These are phyloP conservation scores for Globisporangium emineosum DNA, from an alignment of 352 stramenopile genomes.

Conservation along the genomic window DNA sequence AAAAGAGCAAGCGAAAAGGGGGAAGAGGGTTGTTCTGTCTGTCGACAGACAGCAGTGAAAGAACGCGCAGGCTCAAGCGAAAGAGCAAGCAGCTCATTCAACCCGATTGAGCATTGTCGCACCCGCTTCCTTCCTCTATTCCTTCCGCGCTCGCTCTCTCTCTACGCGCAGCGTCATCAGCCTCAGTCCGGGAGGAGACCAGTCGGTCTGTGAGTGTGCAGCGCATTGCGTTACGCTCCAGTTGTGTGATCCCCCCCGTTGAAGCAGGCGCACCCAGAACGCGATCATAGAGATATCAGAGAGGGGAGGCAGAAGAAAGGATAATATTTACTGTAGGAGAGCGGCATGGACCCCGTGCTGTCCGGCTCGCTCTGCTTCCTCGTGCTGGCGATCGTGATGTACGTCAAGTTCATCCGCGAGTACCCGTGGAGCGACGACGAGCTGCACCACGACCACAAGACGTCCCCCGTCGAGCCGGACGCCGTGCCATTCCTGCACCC, in stretches of 20 bases:
- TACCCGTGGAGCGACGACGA: slow-evolving; percentile 63
- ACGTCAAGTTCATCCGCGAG: slow-evolving; percentile 86
- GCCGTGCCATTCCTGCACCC: slow-evolving; percentile 69
- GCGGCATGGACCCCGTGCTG: slow-evolving; percentile 74
- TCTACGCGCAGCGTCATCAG: background rate
- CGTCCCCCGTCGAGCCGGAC: slow-evolving; percentile 62
- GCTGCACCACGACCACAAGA: slow-evolving; percentile 46
- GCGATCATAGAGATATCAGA: slow-evolving; percentile 1
- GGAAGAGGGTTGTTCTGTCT: background rate
- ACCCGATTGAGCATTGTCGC: background rate
- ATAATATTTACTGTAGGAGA: background rate
- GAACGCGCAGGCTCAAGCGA: background rate
- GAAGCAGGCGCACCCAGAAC: background rate
- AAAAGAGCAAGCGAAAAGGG: background rate
- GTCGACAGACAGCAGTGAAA: background rate
- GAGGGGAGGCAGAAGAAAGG: background rate
- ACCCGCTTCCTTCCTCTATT: background rate
- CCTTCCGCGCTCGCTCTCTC: background rate
- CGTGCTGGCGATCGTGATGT: slow-evolving; percentile 84
- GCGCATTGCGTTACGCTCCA: background rate
- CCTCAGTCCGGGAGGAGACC: background rate
- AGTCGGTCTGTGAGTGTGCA: background rate
- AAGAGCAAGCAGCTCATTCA: background rate
- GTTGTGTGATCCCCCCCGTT: background rate
- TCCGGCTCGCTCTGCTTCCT: slow-evolving; percentile 87